These are phyloP conservation scores for Boletellus deceptivus DNA, from an alignment of 1,284 basidiomycete genomes.

Conservation along the genomic window DNA sequence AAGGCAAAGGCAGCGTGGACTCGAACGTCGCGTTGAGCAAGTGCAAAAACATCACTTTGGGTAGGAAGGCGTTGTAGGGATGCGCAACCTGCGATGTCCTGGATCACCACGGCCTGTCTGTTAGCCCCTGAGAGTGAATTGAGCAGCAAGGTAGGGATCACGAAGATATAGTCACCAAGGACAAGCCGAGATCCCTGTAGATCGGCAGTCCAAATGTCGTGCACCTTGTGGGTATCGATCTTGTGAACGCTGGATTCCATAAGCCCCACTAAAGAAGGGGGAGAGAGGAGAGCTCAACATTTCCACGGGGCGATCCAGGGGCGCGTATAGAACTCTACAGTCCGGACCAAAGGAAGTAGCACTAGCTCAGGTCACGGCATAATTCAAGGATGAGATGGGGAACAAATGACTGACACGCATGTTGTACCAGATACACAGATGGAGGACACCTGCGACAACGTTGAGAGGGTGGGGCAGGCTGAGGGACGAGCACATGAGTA, in stretches of 20 bases:
- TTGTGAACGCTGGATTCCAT: slow-evolving; percentile 31
- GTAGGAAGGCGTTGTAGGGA: slow-evolving; percentile 43
- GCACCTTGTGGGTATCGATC: slow-evolving; percentile 28
- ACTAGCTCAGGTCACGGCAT: slow-evolving; percentile 16
- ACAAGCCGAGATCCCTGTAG: slow-evolving; percentile 48
- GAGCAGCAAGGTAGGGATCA: not conserved
- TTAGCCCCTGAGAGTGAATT: slow-evolving; percentile 44
- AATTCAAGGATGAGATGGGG: slow-evolving; percentile 30
- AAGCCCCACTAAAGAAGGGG: not conserved
- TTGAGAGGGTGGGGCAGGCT: not conserved
- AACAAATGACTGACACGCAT: slow-evolving; percentile 45
- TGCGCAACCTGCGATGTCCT: slow-evolving; percentile 44
- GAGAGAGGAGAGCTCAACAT: slow-evolving; percentile 6
- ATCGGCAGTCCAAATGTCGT: slow-evolving; percentile 59
- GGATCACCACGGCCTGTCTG: slow-evolving; percentile 48
- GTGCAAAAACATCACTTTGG: slow-evolving; percentile 59
- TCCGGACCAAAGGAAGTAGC: slow-evolving; percentile 35
- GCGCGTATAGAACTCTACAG: slow-evolving; percentile 24
- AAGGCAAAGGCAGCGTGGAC: not conserved
- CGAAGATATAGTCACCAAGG: slow-evolving; percentile 42
- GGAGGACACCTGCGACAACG: slow-evolving; percentile 46
- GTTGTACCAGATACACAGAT: slow-evolving; percentile 47
- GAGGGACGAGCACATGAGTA: not conserved
- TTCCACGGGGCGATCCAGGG: slow-evolving; percentile 19
- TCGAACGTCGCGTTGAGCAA: slow-evolving; percentile 50